phyloP scores from a whole-genome alignment of 2,329 filamentous ascomycete species.

The Calonectria naviculata region DNA sequence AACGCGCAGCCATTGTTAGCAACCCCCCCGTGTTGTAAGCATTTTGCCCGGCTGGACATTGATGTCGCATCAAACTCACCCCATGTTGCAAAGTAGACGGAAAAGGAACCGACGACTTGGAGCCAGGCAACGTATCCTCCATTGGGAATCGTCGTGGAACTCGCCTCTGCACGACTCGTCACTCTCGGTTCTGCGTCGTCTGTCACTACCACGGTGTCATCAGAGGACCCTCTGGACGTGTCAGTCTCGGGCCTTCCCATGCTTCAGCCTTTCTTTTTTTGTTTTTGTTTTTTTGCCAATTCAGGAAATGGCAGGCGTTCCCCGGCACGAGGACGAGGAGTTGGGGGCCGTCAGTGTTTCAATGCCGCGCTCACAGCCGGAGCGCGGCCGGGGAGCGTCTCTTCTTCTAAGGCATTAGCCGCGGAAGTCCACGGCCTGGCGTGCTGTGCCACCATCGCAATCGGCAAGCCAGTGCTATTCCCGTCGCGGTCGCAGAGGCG shows the following conservation, averaged over 20 bases:
- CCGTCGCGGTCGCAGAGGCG: no score
- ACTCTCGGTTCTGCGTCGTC: neutral
- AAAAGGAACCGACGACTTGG: conserved; percentile 34
- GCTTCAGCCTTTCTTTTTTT: neutral
- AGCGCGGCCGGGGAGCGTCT: neutral
- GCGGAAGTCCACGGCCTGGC: neutral
- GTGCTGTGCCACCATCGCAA: neutral
- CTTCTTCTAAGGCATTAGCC: neutral
- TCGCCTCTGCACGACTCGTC: neutral
- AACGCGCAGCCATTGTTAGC: neutral
- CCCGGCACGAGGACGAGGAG: neutral
- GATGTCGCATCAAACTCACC: conserved; percentile 19
- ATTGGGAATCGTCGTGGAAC: conserved; percentile 11
- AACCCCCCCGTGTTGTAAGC: no score
- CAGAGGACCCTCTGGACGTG: neutral
- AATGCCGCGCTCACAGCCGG: neutral
- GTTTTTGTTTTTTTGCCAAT: neutral
- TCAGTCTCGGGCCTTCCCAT: neutral
- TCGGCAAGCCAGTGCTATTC: neutral
- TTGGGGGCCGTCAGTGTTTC: neutral
- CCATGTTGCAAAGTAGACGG: conserved; percentile 38
- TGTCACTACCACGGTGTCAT: neutral
- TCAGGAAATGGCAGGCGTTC: neutral
- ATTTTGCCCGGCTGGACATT: no score
- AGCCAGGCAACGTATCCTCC: conserved; percentile 35